Conservation (phyloP, 1,139 yeast genomes). For the Yamadazyma mexicana region DNA sequence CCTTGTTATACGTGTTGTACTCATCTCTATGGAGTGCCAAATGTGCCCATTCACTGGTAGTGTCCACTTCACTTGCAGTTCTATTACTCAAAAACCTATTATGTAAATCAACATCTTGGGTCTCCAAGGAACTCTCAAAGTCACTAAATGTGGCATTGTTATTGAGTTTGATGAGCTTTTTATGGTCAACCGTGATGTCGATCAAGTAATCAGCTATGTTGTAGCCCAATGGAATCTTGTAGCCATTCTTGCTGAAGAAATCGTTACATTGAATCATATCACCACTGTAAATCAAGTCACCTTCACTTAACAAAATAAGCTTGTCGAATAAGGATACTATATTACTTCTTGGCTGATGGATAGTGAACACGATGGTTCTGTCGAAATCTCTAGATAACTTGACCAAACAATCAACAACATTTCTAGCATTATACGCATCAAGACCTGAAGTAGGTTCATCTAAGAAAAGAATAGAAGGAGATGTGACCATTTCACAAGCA, state of each 20-base stretch:
- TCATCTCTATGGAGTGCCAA: slow-evolving; percentile 85
- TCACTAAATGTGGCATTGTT: slow-evolving; percentile 20
- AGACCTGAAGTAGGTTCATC: slow-evolving; percentile 96
- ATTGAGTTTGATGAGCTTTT: slow-evolving; percentile 27
- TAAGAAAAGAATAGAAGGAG: slow-evolving; percentile 75
- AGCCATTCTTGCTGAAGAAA: slow-evolving; percentile 75
- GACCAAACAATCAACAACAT: slow-evolving; percentile 83
- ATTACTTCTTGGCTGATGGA: slow-evolving; percentile 97
- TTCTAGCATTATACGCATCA: slow-evolving; percentile 90
- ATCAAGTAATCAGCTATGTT: slow-evolving; percentile 92
- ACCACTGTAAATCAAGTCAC: slow-evolving; percentile 86
- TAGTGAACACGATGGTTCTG: slow-evolving; percentile 87
- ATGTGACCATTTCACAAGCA: slow-evolving; percentile 86
- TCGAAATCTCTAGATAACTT: slow-evolving; percentile 76
- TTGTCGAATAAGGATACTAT: slow-evolving; percentile 89
- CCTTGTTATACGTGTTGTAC: slow-evolving; percentile 26
- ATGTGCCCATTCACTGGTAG: slow-evolving; percentile 88
- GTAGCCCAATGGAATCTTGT: slow-evolving; percentile 82
- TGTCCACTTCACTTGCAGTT: slow-evolving; percentile 42
- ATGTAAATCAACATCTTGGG: slow-evolving; percentile 34
- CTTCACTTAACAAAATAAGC: slow-evolving; percentile 76
- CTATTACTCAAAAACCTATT: slow-evolving; percentile 27
- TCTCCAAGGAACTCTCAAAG: slow-evolving; percentile 17
- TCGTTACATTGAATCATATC: slow-evolving; percentile 69
- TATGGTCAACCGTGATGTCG: slow-evolving; percentile 77